Percentiles rank a stretch among this genome's conserved stretches.
Conservation (phyloP, 495 filamentous ascomycete species). For the Neurospora pannonica region DNA sequence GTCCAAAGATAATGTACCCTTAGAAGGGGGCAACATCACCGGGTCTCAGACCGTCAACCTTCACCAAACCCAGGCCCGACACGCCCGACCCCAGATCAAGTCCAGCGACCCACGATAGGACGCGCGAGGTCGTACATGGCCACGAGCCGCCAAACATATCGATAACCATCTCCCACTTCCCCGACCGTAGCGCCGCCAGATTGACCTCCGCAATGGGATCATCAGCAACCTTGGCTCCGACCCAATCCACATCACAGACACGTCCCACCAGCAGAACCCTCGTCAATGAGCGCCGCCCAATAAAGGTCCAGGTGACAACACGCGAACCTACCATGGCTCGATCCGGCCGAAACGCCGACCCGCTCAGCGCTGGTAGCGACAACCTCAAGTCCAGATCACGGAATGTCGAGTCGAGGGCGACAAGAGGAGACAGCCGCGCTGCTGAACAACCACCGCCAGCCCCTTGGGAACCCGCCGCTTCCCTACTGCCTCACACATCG, state of each 20-base stretch:
- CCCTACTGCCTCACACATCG: conserved; percentile 71
- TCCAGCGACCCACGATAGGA: not conserved
- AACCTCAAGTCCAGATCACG: conserved; percentile 1
- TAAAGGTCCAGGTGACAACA: conserved; percentile 51
- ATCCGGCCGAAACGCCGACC: conserved; percentile 52
- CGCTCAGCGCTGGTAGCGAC: conserved; percentile 37
- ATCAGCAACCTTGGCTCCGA: not conserved
- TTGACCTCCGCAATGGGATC: not conserved
- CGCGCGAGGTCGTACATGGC: not conserved
- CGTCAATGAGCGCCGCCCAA: conserved; percentile 36
- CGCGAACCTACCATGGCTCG: conserved; percentile 54
- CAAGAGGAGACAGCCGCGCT: not conserved
- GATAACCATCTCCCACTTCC: not conserved
- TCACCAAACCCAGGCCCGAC: not conserved
- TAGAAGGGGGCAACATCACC: not conserved
- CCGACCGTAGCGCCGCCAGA: not conserved
- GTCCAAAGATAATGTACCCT: not conserved
- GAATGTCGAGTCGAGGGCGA: not conserved
- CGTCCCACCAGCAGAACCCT: conserved; percentile 26
- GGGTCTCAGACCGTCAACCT: not conserved
- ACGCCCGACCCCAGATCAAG: not conserved
- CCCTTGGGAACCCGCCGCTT: conserved; percentile 74
- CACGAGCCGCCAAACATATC: not conserved
- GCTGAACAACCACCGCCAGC: conserved; percentile 14
- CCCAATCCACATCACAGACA: not conserved